phyloP scores from a whole-genome alignment of 306 rosid genomes.

The Casuarina cunninghamiana region DNA sequence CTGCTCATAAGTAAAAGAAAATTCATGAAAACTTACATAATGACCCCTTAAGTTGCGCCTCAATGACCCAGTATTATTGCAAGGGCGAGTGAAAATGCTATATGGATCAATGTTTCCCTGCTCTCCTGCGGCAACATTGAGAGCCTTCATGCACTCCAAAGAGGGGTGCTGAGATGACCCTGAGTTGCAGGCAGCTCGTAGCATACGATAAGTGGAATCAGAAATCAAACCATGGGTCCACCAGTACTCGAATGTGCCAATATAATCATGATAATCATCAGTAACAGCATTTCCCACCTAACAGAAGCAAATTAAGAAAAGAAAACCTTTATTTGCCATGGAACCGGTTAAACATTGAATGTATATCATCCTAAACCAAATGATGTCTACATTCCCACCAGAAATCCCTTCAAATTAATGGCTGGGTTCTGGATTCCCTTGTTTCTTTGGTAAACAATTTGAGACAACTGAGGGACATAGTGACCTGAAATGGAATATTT shows the following conservation, averaged over 20 bases:
- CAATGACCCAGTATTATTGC: slow-evolving; percentile 56
- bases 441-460: slow-evolving; percentile 65
- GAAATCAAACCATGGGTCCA: slow-evolving; percentile 97
- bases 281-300: slow-evolving; percentile 97
- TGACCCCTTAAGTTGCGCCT: slow-evolving; percentile 66
- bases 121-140: slow-evolving; percentile 53
- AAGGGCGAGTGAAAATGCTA: slow-evolving; percentile 76
- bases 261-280: slow-evolving; percentile 80
- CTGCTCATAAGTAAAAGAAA: background rate
- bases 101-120: slow-evolving; percentile 87
- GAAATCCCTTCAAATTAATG: slow-evolving; percentile 81
- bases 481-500: slow-evolving; percentile 60
- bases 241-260: slow-evolving; percentile 95
- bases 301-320: slow-evolving; percentile 24
- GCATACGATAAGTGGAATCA: slow-evolving; percentile 71
- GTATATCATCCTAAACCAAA: slow-evolving; percentile 9
- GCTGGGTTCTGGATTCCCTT: slow-evolving; percentile 68
- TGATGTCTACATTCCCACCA: slow-evolving; percentile 57
- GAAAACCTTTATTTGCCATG: slow-evolving; percentile 12
- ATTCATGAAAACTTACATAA: slow-evolving; percentile 58
- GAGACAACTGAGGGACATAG: slow-evolving; percentile 89
- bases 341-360: background rate
- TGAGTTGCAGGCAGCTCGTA: slow-evolving; percentile 54
- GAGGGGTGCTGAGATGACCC: slow-evolving; percentile 81
- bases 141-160: slow-evolving; percentile 61